Base-by-base conservation (phyloP, 768 basidiomycete species). In the Leccinum incarnatum region DNA sequence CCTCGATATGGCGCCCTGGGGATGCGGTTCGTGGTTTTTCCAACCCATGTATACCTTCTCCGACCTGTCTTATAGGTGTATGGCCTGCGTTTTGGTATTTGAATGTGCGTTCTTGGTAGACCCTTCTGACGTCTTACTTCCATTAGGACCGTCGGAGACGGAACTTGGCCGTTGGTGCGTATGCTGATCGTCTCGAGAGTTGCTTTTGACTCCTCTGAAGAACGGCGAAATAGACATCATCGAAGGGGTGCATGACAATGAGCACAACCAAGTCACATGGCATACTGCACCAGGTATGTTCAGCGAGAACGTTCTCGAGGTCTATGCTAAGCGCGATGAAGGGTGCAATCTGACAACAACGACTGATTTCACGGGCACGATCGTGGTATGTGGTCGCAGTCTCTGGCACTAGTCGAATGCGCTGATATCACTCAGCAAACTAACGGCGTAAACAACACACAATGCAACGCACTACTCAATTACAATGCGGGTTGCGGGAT, bases 191-290 rank as follows among this genome's bases (percentile, higher is more conserved):
- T 37, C 36, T 58, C 47, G 25, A 25, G 52, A 54, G 19, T 40
- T 23, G 30, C 55, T 51, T 51, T 55, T 60, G 37, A 54, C 51
- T 64, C 56, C 57, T 36, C 50, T 65, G 52, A 56, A 91, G 90
- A 78, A 75, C 11, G 91, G 90, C 14, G 91, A 92, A 74, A 89
- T 93, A 59, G 90, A 92, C 70, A 87, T 92, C 29, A 84, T 91
- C 30, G 90, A 91, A 72, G 91, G 91, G 14, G 91, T 93, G 5
- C 91, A 93, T 62, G 89, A 90, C 67, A 89, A 91, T 60, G 77
- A 86, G 67, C 89, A 92, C 65, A 92, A 93, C 63, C 91, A 93
- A 73, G 87, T 93, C 17, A 87, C 89, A 30, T 91, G 85, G 83
- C 89, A 91, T 69, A 89, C 88, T 25, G 80, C 76, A 53, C 79